Evolutionary conservation across 352 stramenopile genomes (phyloP), one percentile per base, ranked within the genome.

Genomic region (Aphanomyces cochlioides): DNA sequence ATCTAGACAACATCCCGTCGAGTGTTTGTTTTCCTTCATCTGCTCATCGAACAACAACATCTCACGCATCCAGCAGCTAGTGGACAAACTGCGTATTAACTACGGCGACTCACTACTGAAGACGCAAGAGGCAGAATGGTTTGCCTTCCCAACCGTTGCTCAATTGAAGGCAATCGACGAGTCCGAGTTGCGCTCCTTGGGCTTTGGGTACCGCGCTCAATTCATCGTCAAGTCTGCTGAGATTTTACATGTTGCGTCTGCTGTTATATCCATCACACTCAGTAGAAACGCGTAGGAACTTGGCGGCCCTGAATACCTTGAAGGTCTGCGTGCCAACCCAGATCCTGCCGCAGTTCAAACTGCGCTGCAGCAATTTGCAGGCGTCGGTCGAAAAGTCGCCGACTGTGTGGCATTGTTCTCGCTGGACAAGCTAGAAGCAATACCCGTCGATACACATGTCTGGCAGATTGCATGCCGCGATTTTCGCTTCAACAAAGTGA

Each of bases 1-100:
- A 50, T 57, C 7, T 21, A 73, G 67, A 5, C 97, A 99, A 75
- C 90, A 99, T 74, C 95, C 96, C 3, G 81, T 96, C 36, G 96
- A 99, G 79, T 98, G 95, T 78, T 81, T 99, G 36, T 92, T 99
- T 69, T 96, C 90, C 40, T 99, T 99, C 81, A 98, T 99, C 54
- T 99, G 95, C 78, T 98, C 90, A 19, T 98, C 88, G 65, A 99
- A 99, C 81, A 99, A 99, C 82, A 99, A 99, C 78, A 99, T 99
- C 77, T 75, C 87, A 47, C 79, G 97, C 38, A 99, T 99, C 74
- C 89, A 89, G 43, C 83, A 92, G 39, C 98, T 99, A 87, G 76
- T 99, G 17, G 78, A 90, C 56, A 87, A 88, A 37, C 88, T 99
- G 67, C 81, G 95, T 57, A 67, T 76, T 43, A 82, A 78, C 21